phyloP scores from a whole-genome alignment of 73 alveolate species.

The Paraurostyla sp. region DNA sequence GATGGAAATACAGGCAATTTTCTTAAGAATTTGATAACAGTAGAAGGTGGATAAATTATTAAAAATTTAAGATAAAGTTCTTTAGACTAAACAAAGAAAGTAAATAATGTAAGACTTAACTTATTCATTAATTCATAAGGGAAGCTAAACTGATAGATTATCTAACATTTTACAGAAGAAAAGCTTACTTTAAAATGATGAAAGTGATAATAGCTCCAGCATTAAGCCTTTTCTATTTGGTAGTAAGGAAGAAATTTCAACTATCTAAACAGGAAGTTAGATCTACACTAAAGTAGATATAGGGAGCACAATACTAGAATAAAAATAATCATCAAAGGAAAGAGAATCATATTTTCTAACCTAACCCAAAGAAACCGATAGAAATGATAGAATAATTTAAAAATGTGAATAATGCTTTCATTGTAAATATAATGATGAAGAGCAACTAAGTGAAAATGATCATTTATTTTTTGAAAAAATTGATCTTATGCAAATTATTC shows the following conservation, averaged over 20 bases:
- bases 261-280: too few relatives aligned
- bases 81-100: not conserved
- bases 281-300: not conserved
- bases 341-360: too few relatives aligned
- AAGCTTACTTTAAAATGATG: not conserved
- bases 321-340: not conserved
- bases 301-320: not conserved
- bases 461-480: not conserved
- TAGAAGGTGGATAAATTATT: constrained; percentile 2
- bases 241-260: not conserved
- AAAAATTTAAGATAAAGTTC: not conserved
- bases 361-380: too few relatives aligned
- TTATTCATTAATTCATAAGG: not conserved
- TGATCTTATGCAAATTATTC: not conserved
- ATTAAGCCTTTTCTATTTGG: not conserved
- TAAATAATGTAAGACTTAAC: not conserved
- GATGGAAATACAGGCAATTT: not conserved
- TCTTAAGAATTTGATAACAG: not conserved
- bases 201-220: not conserved
- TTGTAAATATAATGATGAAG: not conserved
- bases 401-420: constrained; percentile 33
- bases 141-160: not conserved
- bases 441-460: constrained; percentile 30
- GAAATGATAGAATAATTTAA: not conserved
- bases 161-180: not conserved